Conservation (phyloP, 495 filamentous ascomycete species). For the Xanthoparmelia taractica region DNA sequence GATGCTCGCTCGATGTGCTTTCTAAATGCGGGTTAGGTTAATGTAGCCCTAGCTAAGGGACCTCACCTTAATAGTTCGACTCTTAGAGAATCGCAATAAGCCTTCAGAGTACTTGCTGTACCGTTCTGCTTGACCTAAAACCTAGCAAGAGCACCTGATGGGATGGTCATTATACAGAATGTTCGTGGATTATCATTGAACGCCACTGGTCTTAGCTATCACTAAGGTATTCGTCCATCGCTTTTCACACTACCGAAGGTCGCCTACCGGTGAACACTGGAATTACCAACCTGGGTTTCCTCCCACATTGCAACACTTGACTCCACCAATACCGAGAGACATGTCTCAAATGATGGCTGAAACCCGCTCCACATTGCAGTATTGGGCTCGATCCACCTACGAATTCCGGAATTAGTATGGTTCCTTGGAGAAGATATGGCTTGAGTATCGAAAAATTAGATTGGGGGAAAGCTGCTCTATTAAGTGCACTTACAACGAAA, state of each 20-base stretch:
- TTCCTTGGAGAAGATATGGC: no score
- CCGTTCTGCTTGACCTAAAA: no score
- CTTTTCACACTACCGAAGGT: not conserved
- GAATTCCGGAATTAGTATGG: no score
- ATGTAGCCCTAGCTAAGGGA: no score
- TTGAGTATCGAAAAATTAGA: no score
- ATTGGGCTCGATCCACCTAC: not conserved
- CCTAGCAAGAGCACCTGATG: not conserved
- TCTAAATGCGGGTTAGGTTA: not conserved
- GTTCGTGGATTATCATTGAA: not conserved
- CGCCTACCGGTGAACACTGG: not conserved
- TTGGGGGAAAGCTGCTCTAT: no score
- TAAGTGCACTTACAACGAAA: not conserved
- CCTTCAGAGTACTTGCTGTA: no score
- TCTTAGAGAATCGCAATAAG: no score
- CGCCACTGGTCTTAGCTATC: not conserved
- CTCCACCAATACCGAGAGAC: not conserved
- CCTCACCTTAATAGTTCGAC: no score
- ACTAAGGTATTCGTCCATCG: not conserved
- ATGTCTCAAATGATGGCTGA: not conserved
- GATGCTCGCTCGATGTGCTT: not conserved
- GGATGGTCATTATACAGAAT: not conserved
- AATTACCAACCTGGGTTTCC: not conserved
- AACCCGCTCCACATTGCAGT: not conserved
- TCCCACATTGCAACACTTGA: not conserved